Conservation (phyloP, 2,329 filamentous ascomycete genomes). For the Xylaria sp. region DNA sequence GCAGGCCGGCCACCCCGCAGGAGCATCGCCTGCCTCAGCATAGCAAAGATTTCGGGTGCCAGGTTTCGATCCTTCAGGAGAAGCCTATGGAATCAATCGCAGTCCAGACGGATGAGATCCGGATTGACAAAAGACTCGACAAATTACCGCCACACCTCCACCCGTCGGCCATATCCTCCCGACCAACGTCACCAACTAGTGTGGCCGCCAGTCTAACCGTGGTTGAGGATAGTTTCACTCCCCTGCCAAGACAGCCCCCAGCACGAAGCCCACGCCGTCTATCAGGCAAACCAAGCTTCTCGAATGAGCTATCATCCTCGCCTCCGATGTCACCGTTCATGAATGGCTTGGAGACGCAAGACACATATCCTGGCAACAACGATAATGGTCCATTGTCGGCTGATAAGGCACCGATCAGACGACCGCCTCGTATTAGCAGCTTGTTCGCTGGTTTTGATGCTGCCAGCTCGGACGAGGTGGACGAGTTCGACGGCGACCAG, state of each 20-base stretch:
- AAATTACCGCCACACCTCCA: slow-evolving; percentile 77
- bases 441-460: slow-evolving; percentile 85
- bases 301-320: slow-evolving; percentile 53
- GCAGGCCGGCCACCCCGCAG: slow-evolving; percentile 77
- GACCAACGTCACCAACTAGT: slow-evolving; percentile 59
- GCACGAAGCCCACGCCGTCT: slow-evolving; percentile 64
- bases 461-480: slow-evolving; percentile 66
- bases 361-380: slow-evolving; percentile 78
- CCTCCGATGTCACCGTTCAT: slow-evolving; percentile 41
- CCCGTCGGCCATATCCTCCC: slow-evolving; percentile 72
- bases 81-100: slow-evolving; percentile 56
- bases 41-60: slow-evolving; percentile 79
- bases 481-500: slow-evolving; percentile 64
- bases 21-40: slow-evolving; percentile 77
- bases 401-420: slow-evolving; percentile 62
- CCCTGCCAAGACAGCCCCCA: slow-evolving; percentile 56
- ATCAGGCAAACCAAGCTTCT: slow-evolving; percentile 47
- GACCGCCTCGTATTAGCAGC: slow-evolving; percentile 77
- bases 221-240: slow-evolving; percentile 50
- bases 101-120: slow-evolving; percentile 89
- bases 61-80: slow-evolving; percentile 63
- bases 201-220: slow-evolving; percentile 28
- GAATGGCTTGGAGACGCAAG: slow-evolving; percentile 50
- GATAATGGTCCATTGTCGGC: slow-evolving; percentile 73
- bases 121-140: slow-evolving; percentile 75